Percentiles rank a stretch among this genome's conserved stretches.
Conservation (phyloP, 345 rosid species). For the Brassica cretica region DNA sequence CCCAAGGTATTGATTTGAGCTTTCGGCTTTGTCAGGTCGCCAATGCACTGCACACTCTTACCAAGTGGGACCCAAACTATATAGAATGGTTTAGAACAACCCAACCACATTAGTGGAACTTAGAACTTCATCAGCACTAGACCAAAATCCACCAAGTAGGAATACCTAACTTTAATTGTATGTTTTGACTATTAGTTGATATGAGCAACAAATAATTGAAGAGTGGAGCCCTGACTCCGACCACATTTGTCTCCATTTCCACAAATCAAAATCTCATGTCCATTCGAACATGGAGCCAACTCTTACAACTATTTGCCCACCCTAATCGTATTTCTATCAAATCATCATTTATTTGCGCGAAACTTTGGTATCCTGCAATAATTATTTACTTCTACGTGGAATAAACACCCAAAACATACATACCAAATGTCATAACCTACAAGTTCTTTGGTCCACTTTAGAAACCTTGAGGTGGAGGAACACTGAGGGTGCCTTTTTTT, state of each 20-base stretch:
- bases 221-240: conserved; percentile 29
- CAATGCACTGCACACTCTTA: neutral
- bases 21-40: neutral
- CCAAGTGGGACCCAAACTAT: neutral
- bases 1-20: neutral
- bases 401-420: neutral
- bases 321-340: conserved; percentile 2
- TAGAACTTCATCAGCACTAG: neutral
- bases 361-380: conserved; percentile 20
- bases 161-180: neutral
- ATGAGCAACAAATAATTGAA: conserved; percentile 18
- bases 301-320: conserved; percentile 1
- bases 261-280: conserved; percentile 24
- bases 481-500: neutral
- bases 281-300: conserved; percentile 28
- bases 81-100: neutral
- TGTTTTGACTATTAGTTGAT: neutral
- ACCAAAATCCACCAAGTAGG: neutral
- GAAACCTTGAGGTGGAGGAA: neutral
- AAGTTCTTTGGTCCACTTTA: conserved; percentile 7
- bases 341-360: neutral
- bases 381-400: conserved; percentile 25
- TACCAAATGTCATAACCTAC: conserved; percentile 17
- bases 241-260: conserved; percentile 32
- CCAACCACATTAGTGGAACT: neutral